Percentiles rank a stretch among this genome's conserved stretches.
phyloP scores from a whole-genome alignment of 2,329 filamentous ascomycete genomes.

The Nannizziopsis barbatae region DNA sequence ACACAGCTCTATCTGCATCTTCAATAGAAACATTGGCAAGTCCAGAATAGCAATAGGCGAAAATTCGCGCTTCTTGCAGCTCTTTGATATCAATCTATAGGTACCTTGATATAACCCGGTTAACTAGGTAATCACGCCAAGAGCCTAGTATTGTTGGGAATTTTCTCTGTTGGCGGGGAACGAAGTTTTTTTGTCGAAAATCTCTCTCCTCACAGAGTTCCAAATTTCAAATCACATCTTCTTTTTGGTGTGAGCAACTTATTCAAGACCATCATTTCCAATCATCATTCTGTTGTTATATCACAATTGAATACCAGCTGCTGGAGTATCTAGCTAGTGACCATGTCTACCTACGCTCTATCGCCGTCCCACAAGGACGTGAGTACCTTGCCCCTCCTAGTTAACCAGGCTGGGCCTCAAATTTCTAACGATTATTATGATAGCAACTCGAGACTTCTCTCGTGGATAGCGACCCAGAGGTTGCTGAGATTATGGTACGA shows the following conservation, averaged over 20 bases:
- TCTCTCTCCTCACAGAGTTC: not conserved
- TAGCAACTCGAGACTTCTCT: conserved; percentile 95
- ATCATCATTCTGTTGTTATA: not conserved
- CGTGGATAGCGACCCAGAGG: conserved; percentile 81
- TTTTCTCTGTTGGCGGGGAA: conserved; percentile 4
- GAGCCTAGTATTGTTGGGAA: not conserved
- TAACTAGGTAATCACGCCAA: too few species aligned
- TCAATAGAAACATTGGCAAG: too few species aligned
- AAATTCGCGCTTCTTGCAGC: not conserved
- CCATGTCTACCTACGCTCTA: conserved; percentile 49
- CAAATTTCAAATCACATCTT: not conserved
- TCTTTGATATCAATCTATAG: too few species aligned
- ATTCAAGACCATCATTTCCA: not conserved
- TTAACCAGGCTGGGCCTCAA: conserved; percentile 13
- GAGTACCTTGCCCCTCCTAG: conserved; percentile 25
- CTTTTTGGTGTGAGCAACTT: not conserved
- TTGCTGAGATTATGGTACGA: conserved; percentile 88
- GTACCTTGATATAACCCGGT: too few species aligned
- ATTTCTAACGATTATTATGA: conserved; percentile 28
- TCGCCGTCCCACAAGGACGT: conserved; percentile 56
- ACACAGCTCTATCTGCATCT: too few species aligned
- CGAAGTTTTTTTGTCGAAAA: not conserved
- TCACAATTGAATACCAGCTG: not conserved
- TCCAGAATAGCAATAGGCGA: too few species aligned
- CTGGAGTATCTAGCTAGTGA: conserved; percentile 14